phyloP scores from a whole-genome alignment of 225 moss, liverwort and hornwort species.

The Lunularia cruciata region DNA sequence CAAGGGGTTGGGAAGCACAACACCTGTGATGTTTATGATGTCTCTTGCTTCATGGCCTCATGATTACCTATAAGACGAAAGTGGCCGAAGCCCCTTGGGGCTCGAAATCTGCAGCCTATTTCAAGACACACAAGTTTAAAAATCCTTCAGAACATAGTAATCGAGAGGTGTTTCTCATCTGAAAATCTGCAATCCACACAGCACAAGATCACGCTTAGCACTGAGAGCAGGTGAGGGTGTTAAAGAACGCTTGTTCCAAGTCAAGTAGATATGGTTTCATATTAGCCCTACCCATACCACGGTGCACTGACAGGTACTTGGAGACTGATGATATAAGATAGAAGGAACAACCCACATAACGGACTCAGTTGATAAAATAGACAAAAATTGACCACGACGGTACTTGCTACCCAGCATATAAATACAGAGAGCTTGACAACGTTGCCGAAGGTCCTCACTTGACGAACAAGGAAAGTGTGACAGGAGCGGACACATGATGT shows the following conservation, averaged over 20 bases:
- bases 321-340: no score
- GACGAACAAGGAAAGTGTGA: not conserved
- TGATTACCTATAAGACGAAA: no score
- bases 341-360: not conserved
- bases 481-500: not conserved
- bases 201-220: not conserved
- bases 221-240: no score
- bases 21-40: no score
- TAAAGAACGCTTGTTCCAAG: not conserved
- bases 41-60: no score
- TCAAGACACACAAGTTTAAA: not conserved
- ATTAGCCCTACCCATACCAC: not conserved
- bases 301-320: not conserved
- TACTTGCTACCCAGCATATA: constrained; percentile 7
- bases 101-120: constrained; percentile 6
- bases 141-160: not conserved
- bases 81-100: not conserved
- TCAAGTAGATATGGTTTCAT: no score
- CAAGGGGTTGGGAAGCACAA: no score
- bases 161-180: not conserved
- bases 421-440: constrained; percentile 10
- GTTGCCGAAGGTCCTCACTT: constrained; percentile 7
- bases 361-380: not conserved
- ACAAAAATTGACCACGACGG: constrained; percentile 1
- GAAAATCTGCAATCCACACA: constrained; percentile 9